Evolutionary conservation across 1,284 basidiomycete species (phyloP).

Genomic region (Trichosporon faecale): DNA sequence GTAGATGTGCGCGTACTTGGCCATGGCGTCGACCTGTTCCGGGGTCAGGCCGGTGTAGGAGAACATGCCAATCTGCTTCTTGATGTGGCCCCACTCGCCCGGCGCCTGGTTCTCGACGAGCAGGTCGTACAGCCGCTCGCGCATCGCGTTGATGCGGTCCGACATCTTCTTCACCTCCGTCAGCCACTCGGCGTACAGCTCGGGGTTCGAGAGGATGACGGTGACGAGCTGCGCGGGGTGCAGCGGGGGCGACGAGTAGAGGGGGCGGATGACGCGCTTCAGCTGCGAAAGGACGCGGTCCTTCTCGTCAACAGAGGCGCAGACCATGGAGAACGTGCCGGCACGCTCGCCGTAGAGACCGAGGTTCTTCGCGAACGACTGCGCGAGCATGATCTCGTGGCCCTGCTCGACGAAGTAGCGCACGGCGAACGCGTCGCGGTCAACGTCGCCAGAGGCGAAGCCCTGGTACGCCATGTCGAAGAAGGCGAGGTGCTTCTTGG

Average conservation of each 20-base stretch:
- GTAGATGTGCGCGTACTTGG: conserved; percentile 92
- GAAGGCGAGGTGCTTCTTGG: conserved; percentile 59
- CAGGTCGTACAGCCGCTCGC: conserved; percentile 74
- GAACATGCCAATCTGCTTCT: conserved; percentile 76
- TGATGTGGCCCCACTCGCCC: conserved; percentile 93
- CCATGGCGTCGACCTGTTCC: conserved; percentile 79
- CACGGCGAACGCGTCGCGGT: conserved; percentile 88
- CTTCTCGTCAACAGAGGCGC: conserved; percentile 71
- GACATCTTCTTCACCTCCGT: conserved; percentile 92
- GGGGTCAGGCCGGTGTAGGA: conserved; percentile 84
- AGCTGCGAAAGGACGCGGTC: conserved; percentile 87
- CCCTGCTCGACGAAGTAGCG: conserved; percentile 89
- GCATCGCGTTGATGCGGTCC: conserved; percentile 92
- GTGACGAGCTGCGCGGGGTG: conserved; percentile 82
- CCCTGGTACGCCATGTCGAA: conserved; percentile 85
- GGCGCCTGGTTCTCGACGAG: conserved; percentile 84
- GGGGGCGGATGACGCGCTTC: conserved; percentile 93
- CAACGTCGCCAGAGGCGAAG: conserved; percentile 84
- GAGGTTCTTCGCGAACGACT: conserved; percentile 99
- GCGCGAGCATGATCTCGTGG: conserved; percentile 79
- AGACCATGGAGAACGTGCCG: conserved; percentile 86
- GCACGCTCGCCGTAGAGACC: conserved; percentile 97
- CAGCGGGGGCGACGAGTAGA: conserved; percentile 97
- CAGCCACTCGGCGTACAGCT: conserved; percentile 85
- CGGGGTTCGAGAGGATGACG: conserved; percentile 72